Percentiles rank a stretch among this genome's conserved stretches.
Evolutionary conservation across 352 stramenopile species (phyloP).

Genomic region (Phytopythium ostracodes): DNA sequence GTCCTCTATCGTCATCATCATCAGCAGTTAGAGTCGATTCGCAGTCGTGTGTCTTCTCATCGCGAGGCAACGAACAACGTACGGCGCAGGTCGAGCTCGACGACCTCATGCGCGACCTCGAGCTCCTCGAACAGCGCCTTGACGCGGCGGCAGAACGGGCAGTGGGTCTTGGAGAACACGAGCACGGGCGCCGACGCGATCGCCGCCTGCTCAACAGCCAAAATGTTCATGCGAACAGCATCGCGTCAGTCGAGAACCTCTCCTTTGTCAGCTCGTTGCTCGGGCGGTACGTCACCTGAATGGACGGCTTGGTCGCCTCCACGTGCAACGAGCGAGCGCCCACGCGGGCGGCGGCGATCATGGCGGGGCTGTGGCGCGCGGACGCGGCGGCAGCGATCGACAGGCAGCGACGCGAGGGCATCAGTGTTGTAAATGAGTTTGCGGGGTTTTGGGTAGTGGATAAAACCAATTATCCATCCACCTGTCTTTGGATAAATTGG

Average conservation of each 20-base stretch:
- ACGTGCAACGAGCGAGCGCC: conserved; percentile 46
- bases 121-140: conserved; percentile 88
- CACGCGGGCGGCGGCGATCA: neutral
- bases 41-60: neutral
- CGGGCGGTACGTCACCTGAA: conserved; percentile 30
- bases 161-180: conserved; percentile 97
- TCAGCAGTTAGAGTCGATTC: neutral
- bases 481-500: too few species aligned
- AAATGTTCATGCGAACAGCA: neutral
- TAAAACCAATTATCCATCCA: too few species aligned
- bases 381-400: conserved; percentile 10
- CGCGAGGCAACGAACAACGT: conserved; percentile 1
- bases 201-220: conserved; percentile 27
- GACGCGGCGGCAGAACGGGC: conserved; percentile 88
- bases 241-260: neutral
- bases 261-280: neutral
- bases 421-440: too few species aligned
- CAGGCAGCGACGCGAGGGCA: conserved; percentile 10
- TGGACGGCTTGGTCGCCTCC: conserved; percentile 52
- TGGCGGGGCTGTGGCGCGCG: conserved; percentile 12
- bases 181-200: conserved; percentile 71
- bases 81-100: conserved; percentile 70
- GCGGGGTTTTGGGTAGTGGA: too few species aligned
- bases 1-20: conserved; percentile 49
- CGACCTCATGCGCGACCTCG: conserved; percentile 46